Base-by-base conservation (phyloP, 345 rosid species). In the Anacardium occidentale region DNA sequence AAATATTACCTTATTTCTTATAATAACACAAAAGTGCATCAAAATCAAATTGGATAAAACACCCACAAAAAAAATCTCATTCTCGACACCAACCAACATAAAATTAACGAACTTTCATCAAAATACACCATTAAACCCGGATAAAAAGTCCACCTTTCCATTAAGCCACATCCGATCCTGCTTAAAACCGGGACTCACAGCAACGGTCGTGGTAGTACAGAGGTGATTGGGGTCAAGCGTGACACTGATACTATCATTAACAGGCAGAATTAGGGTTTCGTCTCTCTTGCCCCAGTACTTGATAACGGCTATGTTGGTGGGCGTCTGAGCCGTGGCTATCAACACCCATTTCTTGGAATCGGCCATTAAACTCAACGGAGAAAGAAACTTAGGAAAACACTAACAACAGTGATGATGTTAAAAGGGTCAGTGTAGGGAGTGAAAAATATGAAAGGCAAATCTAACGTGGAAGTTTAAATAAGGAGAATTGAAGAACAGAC, bases 131-230 rank as follows among this genome's bases (percentile, higher is more conserved):
- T 2, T 50, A 6, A 50, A 50, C 15, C 15, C 0, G 14, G 7
- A 15, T 15, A 62, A 40, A 56, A 32, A 50, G 48, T 20, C 52
- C 75, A 95, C 99, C 96, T 95, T 87, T 77, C 96, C 99, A 71
- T 95, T 95, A 74, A 95, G 99, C 98, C 99, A 95, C 98, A 95
- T 92, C 68, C 93, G 96, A 80, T 95, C 99, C 67, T 85, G 86
- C 54, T 84, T 76, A 78, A 95, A 95, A 51, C 74, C 10, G 20
- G 98, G 98, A 83, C 98, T 90, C 48, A 90, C 98, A 60, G 99
- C 89, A 57, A 95, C 99, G 48, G 99, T 91, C 34, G 99, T 92
- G 66, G 96, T 85, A 32, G 99, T 93, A 64, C 97, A 95, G 44
- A 95, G 91, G 75, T 93, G 99, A 62, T 78, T 77, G 11, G 99